A percentile compares a stretch with the other conserved stretches of the same genome.
Conservation (phyloP, 768 basidiomycete species). For the Hygrocybe coccinea region DNA sequence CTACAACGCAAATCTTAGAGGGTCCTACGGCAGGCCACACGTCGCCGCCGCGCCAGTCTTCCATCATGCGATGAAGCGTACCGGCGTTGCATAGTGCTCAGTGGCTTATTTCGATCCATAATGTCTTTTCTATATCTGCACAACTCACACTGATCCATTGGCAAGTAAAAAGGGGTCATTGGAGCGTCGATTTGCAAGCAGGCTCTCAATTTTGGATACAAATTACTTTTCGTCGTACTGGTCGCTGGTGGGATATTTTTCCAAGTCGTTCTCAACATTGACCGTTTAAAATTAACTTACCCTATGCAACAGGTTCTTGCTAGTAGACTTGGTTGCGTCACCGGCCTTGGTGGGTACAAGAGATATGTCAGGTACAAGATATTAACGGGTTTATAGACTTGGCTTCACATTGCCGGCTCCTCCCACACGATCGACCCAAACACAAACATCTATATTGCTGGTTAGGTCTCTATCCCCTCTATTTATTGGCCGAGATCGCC, state of each 20-base stretch:
- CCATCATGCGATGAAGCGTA: constrained; percentile 58
- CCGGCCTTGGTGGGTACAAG: constrained; percentile 58
- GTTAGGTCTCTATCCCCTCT: constrained; percentile 61
- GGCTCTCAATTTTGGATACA: constrained; percentile 83
- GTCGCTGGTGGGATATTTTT: constrained; percentile 80
- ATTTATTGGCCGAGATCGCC: constrained; percentile 59
- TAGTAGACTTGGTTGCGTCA: constrained; percentile 76
- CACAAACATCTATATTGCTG: constrained; percentile 54
- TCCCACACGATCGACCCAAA: constrained; percentile 60
- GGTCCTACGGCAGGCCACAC: constrained; percentile 4
- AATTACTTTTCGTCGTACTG: constrained; percentile 79
- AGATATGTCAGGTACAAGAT: background rate
- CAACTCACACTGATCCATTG: background rate
- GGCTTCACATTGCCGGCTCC: constrained; percentile 55
- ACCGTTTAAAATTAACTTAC: background rate
- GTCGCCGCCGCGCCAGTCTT: constrained; percentile 31
- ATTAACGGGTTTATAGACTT: constrained; percentile 32
- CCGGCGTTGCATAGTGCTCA: constrained; percentile 78
- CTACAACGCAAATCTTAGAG: background rate
- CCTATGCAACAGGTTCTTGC: constrained; percentile 26
- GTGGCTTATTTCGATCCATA: constrained; percentile 89
- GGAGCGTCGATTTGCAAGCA: constrained; percentile 86
- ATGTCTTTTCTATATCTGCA: constrained; percentile 26
- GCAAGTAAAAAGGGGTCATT: constrained; percentile 58
- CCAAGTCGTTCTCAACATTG: constrained; percentile 49